These are phyloP conservation scores for Colletotrichum abscissum DNA, from an alignment of 2,329 filamentous ascomycete genomes.

Conservation along the genomic window DNA sequence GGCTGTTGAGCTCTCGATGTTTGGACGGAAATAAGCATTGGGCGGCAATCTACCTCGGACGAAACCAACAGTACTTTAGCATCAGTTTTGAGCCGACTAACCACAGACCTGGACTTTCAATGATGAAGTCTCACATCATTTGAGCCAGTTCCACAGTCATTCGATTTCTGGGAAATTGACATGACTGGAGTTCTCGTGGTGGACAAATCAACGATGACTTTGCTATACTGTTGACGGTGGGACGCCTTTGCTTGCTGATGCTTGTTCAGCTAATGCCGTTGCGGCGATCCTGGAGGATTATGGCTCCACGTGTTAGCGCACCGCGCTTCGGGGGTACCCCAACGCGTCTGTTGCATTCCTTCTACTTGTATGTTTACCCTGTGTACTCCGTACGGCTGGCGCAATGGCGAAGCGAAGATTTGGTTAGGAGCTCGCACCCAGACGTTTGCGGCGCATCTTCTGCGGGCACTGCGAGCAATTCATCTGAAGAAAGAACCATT, in stretches of 20 bases:
- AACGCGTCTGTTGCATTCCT: not conserved
- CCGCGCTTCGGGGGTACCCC: not conserved
- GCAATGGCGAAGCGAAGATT: not conserved
- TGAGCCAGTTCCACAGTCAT: not conserved
- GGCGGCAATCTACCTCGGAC: not conserved
- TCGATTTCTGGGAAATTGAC: no score
- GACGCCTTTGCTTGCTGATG: not conserved
- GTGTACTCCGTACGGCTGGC: not conserved
- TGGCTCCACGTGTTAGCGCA: constrained; percentile 11
- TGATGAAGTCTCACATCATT: not conserved
- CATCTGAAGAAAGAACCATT: not conserved
- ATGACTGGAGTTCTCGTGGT: no score
- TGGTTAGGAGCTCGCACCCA: not conserved
- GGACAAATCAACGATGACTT: not conserved
- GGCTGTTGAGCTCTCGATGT: not conserved
- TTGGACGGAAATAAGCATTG: not conserved
- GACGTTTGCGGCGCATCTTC: not conserved
- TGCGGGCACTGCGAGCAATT: not conserved
- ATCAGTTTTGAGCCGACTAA: not conserved
- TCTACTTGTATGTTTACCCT: not conserved
- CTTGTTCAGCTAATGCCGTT: not conserved
- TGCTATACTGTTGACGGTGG: not conserved
- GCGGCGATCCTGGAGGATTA: constrained; percentile 3
- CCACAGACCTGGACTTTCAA: not conserved
- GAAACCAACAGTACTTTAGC: not conserved